Conservation (phyloP, 2,329 filamentous ascomycete species). For the Botrytis medusae region DNA sequence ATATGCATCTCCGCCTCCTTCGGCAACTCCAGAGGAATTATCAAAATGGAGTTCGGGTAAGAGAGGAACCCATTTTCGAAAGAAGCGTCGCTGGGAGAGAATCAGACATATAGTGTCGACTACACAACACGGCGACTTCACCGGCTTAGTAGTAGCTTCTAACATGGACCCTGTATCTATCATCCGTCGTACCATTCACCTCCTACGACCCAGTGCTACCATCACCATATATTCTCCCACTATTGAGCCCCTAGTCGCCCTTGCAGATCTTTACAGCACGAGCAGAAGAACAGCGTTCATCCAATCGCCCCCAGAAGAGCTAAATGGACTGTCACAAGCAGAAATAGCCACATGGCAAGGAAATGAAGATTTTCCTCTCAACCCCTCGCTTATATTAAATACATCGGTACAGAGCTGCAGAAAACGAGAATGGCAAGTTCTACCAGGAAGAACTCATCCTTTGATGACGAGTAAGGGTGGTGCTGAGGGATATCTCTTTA, state of each 20-base stretch:
- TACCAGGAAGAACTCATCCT: conserved; percentile 89
- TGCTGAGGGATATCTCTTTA: conserved; percentile 87
- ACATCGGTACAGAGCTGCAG: conserved; percentile 78
- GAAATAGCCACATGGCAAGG: conserved; percentile 58
- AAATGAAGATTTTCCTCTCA: conserved; percentile 78
- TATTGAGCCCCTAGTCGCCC: conserved; percentile 72
- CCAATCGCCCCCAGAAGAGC: conserved; percentile 49
- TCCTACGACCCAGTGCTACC: conserved; percentile 79
- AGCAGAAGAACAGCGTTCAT: conserved; percentile 75
- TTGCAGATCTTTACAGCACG: conserved; percentile 84
- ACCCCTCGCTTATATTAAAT: conserved; percentile 80
- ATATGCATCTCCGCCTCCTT: conserved; percentile 65
- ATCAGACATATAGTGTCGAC: conserved; percentile 71
- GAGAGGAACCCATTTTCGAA: conserved; percentile 82
- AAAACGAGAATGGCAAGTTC: conserved; percentile 81
- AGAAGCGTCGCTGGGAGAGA: conserved; percentile 78
- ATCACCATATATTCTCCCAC: conserved; percentile 83
- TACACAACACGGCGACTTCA: conserved; percentile 73
- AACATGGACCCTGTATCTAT: conserved; percentile 79
- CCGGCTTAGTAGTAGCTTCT: conserved; percentile 79
- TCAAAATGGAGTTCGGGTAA: conserved; percentile 76
- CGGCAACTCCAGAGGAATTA: conserved; percentile 60
- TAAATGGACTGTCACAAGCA: conserved; percentile 43
- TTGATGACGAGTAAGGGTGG: conserved; percentile 88
- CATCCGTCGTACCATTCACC: conserved; percentile 71